Evolutionary conservation across 164 flowering plant species (phyloP).

Genomic region (Chloranthus sessilifolius): DNA sequence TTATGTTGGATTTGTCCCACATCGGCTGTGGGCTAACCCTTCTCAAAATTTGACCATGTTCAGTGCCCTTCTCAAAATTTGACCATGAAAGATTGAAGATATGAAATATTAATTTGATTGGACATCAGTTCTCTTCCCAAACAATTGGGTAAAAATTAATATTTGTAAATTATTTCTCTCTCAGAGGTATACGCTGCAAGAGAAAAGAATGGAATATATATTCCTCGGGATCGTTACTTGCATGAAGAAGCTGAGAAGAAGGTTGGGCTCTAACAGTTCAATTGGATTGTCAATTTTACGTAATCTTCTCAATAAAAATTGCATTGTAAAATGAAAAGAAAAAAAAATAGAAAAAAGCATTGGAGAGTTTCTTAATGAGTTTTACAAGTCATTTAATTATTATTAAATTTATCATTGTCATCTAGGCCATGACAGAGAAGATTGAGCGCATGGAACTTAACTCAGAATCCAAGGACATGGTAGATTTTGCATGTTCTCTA

Average conservation of each 20-base stretch:
- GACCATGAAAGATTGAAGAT: no score
- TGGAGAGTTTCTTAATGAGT: neutral
- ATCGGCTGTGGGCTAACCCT: no score
- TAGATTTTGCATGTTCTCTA: no score
- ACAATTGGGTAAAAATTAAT: no score
- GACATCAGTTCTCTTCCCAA: no score
- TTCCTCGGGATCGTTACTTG: slow-evolving; percentile 76
- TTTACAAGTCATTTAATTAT: neutral
- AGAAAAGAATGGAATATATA: slow-evolving; percentile 82
- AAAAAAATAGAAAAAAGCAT: no score
- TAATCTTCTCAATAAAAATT: neutral
- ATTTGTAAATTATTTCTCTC: no score
- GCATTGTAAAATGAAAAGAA: no score
- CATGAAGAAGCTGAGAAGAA: slow-evolving; percentile 83
- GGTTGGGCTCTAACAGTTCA: slow-evolving; percentile 28
- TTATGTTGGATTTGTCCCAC: no score
- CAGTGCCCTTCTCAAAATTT: no score
- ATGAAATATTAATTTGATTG: no score
- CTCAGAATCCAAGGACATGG: slow-evolving; percentile 78
- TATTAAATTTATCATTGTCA: neutral
- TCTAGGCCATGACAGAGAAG: slow-evolving; percentile 80
- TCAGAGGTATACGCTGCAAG: slow-evolving; percentile 87
- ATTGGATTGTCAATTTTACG: neutral
- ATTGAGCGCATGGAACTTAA: slow-evolving; percentile 71
- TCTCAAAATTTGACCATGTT: no score